Percentiles rank a stretch among this genome's conserved stretches.
Evolutionary conservation across 371 early-diverging fungal genomes (phyloP).

Genomic region (Zopfochytrium polystomum): DNA sequence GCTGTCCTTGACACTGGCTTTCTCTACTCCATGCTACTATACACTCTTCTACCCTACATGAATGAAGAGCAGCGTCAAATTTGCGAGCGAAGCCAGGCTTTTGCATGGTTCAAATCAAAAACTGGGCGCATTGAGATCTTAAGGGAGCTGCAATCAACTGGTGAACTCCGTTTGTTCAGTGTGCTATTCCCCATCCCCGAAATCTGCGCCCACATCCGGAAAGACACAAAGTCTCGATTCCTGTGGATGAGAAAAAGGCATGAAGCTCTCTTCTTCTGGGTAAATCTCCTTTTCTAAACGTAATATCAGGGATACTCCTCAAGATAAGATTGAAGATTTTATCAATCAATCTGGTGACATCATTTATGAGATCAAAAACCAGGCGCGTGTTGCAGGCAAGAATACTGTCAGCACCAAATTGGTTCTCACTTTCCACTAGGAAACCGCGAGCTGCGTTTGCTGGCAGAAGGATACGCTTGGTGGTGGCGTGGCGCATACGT

Average conservation of each 20-base stretch:
- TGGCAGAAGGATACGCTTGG: slow-evolving; percentile 45
- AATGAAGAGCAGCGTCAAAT: slow-evolving; percentile 12
- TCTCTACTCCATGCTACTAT: slow-evolving; percentile 31
- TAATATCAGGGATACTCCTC: slow-evolving; percentile 43
- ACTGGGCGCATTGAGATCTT: slow-evolving; percentile 59
- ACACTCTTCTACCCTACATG: slow-evolving; percentile 27
- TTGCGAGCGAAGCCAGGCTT: slow-evolving; percentile 41
- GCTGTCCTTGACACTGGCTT: slow-evolving; percentile 17
- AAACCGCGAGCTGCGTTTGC: slow-evolving; percentile 17
- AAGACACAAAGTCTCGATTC: slow-evolving; percentile 51
- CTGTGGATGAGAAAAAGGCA: slow-evolving; percentile 42
- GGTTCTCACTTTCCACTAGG: slow-evolving; percentile 3
- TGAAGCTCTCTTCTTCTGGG: not conserved
- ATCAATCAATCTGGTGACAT: slow-evolving; percentile 52
- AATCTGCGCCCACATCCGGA: slow-evolving; percentile 49
- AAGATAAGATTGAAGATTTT: slow-evolving; percentile 56
- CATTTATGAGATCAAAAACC: slow-evolving; percentile 56
- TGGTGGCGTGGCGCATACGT: slow-evolving; percentile 56
- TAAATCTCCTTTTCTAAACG: not conserved
- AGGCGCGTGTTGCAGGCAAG: slow-evolving; percentile 47
- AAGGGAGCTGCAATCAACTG: slow-evolving; percentile 41
- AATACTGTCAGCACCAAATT: not conserved
- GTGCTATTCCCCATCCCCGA: slow-evolving; percentile 57
- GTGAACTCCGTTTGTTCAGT: slow-evolving; percentile 41
- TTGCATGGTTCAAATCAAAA: slow-evolving; percentile 47